Evolutionary conservation across 1,284 basidiomycete genomes (phyloP).

Genomic region (Ustilago bromivora): DNA sequence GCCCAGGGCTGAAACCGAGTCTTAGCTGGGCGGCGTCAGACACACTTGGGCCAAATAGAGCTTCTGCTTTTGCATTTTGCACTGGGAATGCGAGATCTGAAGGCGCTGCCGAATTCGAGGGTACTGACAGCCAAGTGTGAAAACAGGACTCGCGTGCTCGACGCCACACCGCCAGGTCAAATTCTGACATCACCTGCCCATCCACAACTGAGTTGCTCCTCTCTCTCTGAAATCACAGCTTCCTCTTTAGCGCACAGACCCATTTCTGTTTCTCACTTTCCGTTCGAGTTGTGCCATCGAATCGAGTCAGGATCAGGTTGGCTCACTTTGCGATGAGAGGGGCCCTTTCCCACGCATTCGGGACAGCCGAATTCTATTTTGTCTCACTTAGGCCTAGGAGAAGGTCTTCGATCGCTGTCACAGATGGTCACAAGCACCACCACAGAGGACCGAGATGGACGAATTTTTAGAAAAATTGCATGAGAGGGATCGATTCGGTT

Average conservation of each 20-base stretch:
- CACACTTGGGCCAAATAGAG: too few species aligned
- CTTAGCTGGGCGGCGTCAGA: neutral
- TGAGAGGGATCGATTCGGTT: neutral
- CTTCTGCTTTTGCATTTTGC: neutral
- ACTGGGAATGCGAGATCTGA: neutral
- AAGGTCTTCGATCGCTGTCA: too few species aligned
- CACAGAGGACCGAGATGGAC: too few species aligned
- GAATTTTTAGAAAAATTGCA: neutral
- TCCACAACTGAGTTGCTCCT: neutral
- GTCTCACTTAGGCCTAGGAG: too few species aligned
- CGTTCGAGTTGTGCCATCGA: too few species aligned
- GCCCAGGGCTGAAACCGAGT: neutral
- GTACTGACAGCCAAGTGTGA: neutral
- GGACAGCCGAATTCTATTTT: too few species aligned
- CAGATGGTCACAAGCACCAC: too few species aligned
- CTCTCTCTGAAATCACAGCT: constrained; percentile 5
- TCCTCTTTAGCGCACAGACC: constrained; percentile 5
- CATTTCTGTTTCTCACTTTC: constrained; percentile 1
- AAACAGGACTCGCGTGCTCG: neutral
- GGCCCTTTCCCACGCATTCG: too few species aligned
- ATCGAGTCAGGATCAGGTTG: neutral
- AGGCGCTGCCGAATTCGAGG: neutral
- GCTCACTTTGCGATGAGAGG: neutral
- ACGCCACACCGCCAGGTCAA: neutral
- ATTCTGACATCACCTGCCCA: constrained; percentile 1